Evolutionary conservation across 2,329 filamentous ascomycete species (phyloP).

Genomic region (Dothideomycetes sp.): DNA sequence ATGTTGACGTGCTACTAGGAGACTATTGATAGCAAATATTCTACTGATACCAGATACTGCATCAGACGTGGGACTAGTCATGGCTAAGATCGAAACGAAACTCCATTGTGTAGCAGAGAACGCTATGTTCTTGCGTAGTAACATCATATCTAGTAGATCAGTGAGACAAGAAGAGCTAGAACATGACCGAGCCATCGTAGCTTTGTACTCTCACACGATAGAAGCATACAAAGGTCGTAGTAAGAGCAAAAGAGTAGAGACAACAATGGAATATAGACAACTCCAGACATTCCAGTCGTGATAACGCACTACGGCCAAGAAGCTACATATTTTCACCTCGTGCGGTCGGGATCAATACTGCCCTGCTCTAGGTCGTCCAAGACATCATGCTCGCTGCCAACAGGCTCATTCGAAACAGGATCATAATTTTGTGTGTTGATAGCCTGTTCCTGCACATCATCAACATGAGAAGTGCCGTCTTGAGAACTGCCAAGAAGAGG

Average conservation of each 20-base stretch:
- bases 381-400: conserved; percentile 25
- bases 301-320: background rate
- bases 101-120: too few relatives aligned
- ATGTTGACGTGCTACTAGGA: too few relatives aligned
- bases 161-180: too few relatives aligned
- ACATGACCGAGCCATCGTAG: too few relatives aligned
- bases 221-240: too few relatives aligned
- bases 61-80: too few relatives aligned
- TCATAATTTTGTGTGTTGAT: conserved; percentile 25
- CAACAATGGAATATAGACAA: background rate
- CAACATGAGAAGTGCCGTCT: conserved; percentile 16
- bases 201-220: too few relatives aligned
- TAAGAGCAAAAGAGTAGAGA: conserved; percentile 1
- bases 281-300: conserved; percentile 6
- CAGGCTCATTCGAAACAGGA: conserved; percentile 22
- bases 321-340: conserved; percentile 8
- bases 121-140: too few relatives aligned
- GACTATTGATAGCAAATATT: too few relatives aligned
- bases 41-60: too few relatives aligned
- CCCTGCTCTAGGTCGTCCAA: conserved; percentile 29
- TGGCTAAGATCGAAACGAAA: too few relatives aligned
- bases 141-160: too few relatives aligned
- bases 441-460: conserved; percentile 27
- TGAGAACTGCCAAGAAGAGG: conserved; percentile 9
- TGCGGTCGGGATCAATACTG: conserved; percentile 15